Conservation (phyloP, 2,329 filamentous ascomycete genomes). For the Alternaria triticimaculans region DNA sequence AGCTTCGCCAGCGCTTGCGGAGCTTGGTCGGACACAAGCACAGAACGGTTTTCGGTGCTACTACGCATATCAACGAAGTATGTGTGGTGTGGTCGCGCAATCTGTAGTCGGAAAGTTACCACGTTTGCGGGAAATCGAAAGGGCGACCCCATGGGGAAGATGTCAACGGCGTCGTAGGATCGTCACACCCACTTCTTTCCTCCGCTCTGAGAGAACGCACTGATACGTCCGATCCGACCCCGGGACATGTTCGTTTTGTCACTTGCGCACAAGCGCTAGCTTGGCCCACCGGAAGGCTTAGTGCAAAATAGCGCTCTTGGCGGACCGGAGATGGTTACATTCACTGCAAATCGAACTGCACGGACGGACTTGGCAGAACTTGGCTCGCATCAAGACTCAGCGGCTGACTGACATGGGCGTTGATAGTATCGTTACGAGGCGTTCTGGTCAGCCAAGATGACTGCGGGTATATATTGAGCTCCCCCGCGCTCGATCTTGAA, state of each 20-base stretch:
- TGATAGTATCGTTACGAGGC: conserved; percentile 22
- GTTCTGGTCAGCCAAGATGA: conserved; percentile 11
- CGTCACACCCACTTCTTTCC: conserved; percentile 22
- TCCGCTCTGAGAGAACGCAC: conserved; percentile 6
- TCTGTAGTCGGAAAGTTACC: conserved; percentile 4
- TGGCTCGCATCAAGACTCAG: conserved; percentile 36
- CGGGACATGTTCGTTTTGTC: conserved; percentile 21
- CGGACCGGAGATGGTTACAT: conserved; percentile 34
- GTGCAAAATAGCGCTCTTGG: conserved; percentile 34
- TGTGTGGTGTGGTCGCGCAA: background rate
- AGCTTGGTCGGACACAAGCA: conserved; percentile 25
- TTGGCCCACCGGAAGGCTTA: conserved; percentile 32
- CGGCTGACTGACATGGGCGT: conserved; percentile 26
- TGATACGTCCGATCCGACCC: conserved; percentile 24
- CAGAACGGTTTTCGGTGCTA: conserved; percentile 1
- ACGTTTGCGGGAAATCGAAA: conserved; percentile 4
- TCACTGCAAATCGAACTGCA: conserved; percentile 17
- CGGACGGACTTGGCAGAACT: conserved; percentile 40
- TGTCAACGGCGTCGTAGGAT: conserved; percentile 20
- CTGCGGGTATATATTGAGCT: conserved; percentile 28
- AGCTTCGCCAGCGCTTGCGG: conserved; percentile 33
- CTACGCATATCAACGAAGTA: background rate
- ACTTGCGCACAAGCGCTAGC: conserved; percentile 22
- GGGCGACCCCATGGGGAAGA: conserved; percentile 34
- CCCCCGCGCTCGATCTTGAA: conserved; percentile 5